Evolutionary conservation across 495 filamentous ascomycete species (phyloP).

Genomic region (Durotheca rogersii): DNA sequence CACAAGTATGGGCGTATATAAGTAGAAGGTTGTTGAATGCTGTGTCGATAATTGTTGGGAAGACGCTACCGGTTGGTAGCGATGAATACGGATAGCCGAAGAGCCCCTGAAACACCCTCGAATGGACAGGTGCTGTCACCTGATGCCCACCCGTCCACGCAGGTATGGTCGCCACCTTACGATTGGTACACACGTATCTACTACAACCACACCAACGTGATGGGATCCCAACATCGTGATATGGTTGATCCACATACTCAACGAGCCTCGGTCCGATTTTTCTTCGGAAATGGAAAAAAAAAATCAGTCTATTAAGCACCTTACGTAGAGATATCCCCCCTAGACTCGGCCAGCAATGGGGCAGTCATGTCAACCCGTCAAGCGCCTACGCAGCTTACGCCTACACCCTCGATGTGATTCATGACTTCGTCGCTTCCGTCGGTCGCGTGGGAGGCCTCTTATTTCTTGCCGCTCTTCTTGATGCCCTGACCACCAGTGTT

Average conservation of each 20-base stretch:
- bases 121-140: conserved; percentile 1
- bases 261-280: background rate
- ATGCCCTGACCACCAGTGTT: conserved; percentile 80
- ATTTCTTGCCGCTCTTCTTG: conserved; percentile 92
- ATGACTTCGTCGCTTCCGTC: conserved; percentile 24
- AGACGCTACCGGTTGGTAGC: background rate
- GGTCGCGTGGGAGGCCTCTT: conserved; percentile 29
- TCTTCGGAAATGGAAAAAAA: conserved; percentile 1
- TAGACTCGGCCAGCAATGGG: conserved; percentile 10
- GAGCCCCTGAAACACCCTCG: background rate
- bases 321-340: conserved; percentile 16
- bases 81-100: background rate
- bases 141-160: background rate
- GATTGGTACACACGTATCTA: background rate
- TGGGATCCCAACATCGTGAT: background rate
- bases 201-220: background rate
- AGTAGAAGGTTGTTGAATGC: background rate
- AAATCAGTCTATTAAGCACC: conserved; percentile 15
- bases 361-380: conserved; percentile 22
- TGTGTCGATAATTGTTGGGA: background rate
- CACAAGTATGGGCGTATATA: no score
- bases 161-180: no score
- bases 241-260: background rate
- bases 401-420: conserved; percentile 17
- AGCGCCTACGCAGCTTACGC: conserved; percentile 23